These are phyloP conservation scores for Phytopythium aichiense DNA, from an alignment of 352 stramenopile genomes.

Conservation along the genomic window DNA sequence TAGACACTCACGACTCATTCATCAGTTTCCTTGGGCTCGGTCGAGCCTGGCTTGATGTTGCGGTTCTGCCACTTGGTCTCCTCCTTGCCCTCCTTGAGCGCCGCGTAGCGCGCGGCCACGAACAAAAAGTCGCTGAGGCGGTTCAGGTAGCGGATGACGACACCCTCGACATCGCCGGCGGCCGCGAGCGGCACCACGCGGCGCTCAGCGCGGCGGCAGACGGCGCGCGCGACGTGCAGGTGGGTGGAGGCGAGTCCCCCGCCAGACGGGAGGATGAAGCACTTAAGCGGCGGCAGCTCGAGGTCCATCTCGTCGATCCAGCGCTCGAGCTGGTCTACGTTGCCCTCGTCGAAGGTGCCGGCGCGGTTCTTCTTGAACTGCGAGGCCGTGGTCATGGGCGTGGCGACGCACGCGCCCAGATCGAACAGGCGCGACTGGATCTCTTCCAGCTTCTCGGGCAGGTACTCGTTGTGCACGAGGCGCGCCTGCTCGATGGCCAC, in stretches of 20 bases:
- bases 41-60: conserved; percentile 46
- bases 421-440: conserved; percentile 91
- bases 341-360: conserved; percentile 53
- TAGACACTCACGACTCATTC: not conserved
- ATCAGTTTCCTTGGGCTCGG: conserved; percentile 5
- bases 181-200: conserved; percentile 75
- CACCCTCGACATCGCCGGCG: conserved; percentile 63
- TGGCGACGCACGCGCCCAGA: conserved; percentile 86
- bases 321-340: conserved; percentile 60
- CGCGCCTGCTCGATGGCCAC: conserved; percentile 56
- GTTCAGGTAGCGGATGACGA: conserved; percentile 84
- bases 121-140: conserved; percentile 87
- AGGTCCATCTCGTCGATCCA: conserved; percentile 91
- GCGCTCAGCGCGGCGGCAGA: conserved; percentile 86
- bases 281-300: conserved; percentile 74
- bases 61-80: conserved; percentile 81
- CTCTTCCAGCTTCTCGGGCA: conserved; percentile 67
- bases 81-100: conserved; percentile 56
- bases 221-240: conserved; percentile 79
- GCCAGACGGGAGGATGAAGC: conserved; percentile 83
- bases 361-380: conserved; percentile 62
- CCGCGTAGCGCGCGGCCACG: conserved; percentile 65
- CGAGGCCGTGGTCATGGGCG: conserved; percentile 59
- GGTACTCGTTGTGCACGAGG: conserved; percentile 27
- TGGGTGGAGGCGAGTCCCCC: conserved; percentile 77